Evolutionary conservation across 805 yeast genomes (phyloP).

Genomic region (Kodamaea sagamina): DNA sequence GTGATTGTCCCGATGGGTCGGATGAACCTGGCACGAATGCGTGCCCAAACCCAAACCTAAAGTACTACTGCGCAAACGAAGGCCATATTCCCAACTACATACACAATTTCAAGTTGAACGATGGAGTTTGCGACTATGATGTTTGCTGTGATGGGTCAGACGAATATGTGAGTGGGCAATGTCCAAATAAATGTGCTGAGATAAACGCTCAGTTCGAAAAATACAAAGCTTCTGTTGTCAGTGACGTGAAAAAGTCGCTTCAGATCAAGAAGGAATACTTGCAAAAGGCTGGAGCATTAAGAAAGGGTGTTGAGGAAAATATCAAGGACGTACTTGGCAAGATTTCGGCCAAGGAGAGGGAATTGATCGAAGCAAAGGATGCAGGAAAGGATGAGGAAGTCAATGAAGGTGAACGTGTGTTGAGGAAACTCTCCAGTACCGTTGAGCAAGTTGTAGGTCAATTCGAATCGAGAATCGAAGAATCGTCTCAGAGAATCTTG

Average conservation of each 20-base stretch:
- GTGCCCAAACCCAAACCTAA: conserved; percentile 46
- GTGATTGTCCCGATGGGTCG: conserved; percentile 97
- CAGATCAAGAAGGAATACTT: conserved; percentile 30
- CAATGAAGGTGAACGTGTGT: conserved; percentile 15
- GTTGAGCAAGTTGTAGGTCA: conserved; percentile 14
- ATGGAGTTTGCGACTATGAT: conserved; percentile 90
- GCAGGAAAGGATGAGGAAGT: neutral
- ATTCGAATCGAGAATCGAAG: conserved; percentile 10
- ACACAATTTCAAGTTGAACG: conserved; percentile 70
- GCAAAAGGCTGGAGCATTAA: conserved; percentile 21
- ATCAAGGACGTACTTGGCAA: conserved; percentile 11
- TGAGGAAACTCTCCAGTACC: conserved; percentile 20
- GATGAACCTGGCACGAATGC: conserved; percentile 97
- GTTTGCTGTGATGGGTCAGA: conserved; percentile 94
- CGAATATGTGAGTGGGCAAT: conserved; percentile 53
- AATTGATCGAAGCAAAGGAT: conserved; percentile 4
- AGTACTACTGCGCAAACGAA: conserved; percentile 74
- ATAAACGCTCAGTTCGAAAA: conserved; percentile 42
- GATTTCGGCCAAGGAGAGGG: conserved; percentile 14
- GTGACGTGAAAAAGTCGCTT: conserved; percentile 27
- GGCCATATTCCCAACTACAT: conserved; percentile 67
- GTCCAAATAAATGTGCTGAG: conserved; percentile 58
- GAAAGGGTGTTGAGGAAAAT: conserved; percentile 16
- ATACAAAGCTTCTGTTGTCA: conserved; percentile 11
- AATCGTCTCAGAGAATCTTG: conserved; percentile 22